These are phyloP conservation scores for Vitis labrusca DNA, from an alignment of 164 flowering plant species.

Conservation along the genomic window DNA sequence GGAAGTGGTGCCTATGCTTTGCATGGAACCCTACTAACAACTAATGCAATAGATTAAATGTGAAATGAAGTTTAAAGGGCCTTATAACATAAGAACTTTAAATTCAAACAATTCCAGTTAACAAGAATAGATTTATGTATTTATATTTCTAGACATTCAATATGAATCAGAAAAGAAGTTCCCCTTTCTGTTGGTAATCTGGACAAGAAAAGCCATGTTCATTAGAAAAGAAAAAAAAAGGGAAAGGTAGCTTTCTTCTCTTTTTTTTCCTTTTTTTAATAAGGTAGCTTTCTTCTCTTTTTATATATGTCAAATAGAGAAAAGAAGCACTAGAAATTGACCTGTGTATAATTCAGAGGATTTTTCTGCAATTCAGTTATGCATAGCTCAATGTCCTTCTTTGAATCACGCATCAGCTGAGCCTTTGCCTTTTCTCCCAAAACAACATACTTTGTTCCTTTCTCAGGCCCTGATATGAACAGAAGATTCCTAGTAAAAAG, in stretches of 20 bases:
- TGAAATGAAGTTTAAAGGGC: neutral
- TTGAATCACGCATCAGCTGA: constrained; percentile 85
- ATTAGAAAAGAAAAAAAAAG: neutral
- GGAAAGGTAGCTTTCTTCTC: neutral
- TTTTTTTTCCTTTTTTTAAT: too few species aligned
- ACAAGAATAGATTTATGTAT: too few species aligned
- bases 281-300: neutral
- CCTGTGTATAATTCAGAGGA: constrained; percentile 93
- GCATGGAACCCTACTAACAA: too few species aligned
- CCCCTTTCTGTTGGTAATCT: too few species aligned
- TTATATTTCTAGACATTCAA: too few species aligned
- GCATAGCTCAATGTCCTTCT: constrained; percentile 59
- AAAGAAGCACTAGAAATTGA: constrained; percentile 15
- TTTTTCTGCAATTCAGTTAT: constrained; percentile 87
- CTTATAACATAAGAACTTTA: neutral
- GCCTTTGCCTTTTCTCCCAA: constrained; percentile 96
- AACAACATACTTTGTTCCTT: constrained; percentile 73
- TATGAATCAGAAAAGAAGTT: too few species aligned
- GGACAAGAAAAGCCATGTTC: too few species aligned
- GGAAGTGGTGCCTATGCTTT: too few species aligned
- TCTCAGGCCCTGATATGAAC: constrained; percentile 69
- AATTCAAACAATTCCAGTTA: neutral
- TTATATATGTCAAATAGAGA: neutral
- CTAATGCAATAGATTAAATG: too few species aligned
- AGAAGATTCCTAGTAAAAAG: neutral